These are phyloP conservation scores for Penicillium chermesinum DNA, from an alignment of 495 filamentous ascomycete genomes.

Conservation along the genomic window DNA sequence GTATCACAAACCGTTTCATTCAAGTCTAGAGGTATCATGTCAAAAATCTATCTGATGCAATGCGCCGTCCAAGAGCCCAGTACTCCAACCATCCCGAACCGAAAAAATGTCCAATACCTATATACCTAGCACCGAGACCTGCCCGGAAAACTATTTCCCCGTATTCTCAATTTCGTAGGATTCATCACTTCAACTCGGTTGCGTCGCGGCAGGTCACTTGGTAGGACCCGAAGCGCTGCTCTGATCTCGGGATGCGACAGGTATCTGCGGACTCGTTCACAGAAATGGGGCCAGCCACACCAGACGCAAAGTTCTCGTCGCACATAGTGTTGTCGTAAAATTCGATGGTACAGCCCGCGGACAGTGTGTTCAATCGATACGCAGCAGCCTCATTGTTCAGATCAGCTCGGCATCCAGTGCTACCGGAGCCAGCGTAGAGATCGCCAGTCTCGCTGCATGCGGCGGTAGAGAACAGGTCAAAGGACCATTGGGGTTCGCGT, in stretches of 20 bases:
- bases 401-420: constrained; percentile 25
- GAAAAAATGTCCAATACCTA: too few relatives aligned
- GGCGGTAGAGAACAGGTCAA: constrained; percentile 17
- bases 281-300: constrained; percentile 12
- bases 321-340: constrained; percentile 31
- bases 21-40: too few relatives aligned
- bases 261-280: background rate
- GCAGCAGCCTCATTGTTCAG: constrained; percentile 20
- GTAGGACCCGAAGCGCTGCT: constrained; percentile 20
- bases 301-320: constrained; percentile 13
- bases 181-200: constrained; percentile 2
- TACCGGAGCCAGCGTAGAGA: constrained; percentile 18
- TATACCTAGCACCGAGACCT: too few relatives aligned
- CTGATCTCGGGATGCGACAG: constrained; percentile 10
- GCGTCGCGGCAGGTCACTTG: constrained; percentile 21
- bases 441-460: constrained; percentile 16
- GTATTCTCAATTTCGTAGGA: too few relatives aligned
- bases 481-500: constrained; percentile 22
- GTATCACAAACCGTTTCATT: too few relatives aligned
- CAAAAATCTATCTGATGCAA: too few relatives aligned
- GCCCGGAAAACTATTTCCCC: too few relatives aligned
- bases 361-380: constrained; percentile 16
- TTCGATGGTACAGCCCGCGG: constrained; percentile 19
- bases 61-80: too few relatives aligned
- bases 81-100: too few relatives aligned